Base-by-base conservation (phyloP, 306 rosid genomes). In the Fragaria ananassa region DNA sequence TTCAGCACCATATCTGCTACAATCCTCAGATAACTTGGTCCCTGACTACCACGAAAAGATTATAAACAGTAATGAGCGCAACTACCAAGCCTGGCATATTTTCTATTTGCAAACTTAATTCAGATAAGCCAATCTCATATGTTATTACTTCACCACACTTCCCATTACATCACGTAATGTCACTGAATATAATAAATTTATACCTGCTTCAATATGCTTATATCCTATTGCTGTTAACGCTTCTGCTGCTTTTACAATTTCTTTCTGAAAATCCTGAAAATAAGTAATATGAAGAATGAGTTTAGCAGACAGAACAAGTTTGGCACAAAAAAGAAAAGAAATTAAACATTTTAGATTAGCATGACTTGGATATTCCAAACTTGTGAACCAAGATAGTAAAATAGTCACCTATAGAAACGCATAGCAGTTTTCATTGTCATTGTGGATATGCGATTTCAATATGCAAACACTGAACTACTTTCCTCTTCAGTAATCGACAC, bases 1-100 rank as follows among this genome's bases (percentile, higher is more conserved):
- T 89, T 89, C 96, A 78, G 96, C 92, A 84, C 99, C 99, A 80
- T 92, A 95, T 88, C 49, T 91, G 89, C 97, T 89, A 89, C 99
- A 95, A 77, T 92, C 98, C 85, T 92, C 99, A 76, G 98, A 95
- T 82, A 95, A 89, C 85, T 95, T 95, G 70, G 91, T 92, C 80
- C 99, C 99, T 95, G 86, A 82, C 89, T 84, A 88, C 89, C 90
- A 88, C 54, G 79, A 68, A 80, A 64, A 78, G 77, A 81, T 70
- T 63, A 78, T 57, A 67, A 44, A 23, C 19, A 18, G 27, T 47
- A 58, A 75, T 76, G 51, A 64, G 71, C 11, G 31, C 72, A 83
- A 71, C 44, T 2, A 62, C n/a, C 6, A 70, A 80, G 10, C 73
- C 42, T 45, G 10, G 15, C 57, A 73, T 50, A 17, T 2, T 17